Evolutionary conservation across 805 yeast species (phyloP), one percentile per base, ranked within the genome.

Genomic region (Pichia heedii): DNA sequence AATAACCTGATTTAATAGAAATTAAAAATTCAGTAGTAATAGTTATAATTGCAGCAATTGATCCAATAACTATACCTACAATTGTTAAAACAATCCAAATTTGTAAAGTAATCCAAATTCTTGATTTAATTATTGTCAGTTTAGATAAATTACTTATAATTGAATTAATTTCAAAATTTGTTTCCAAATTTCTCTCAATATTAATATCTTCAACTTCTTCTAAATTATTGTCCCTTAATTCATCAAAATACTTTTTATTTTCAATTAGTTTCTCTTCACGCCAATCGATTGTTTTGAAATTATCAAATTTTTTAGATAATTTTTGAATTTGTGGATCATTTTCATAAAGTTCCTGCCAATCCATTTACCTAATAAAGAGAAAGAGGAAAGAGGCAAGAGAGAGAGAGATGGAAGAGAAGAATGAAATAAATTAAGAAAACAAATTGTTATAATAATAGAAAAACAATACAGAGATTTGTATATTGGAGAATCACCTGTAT

Each of bases 11-110:
- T 48, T 87, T 77, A 48, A 88, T 61, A 54, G 81, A 81, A 3
- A 87, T 82, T n/a, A 93, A 63, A 75, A 89, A 87, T 41, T 86
- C 90, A 0, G 97, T 87, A 16, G 87, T 71, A 16, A 90, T 75
- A 54, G 85, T 88, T 42, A 93, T 65, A 16, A 74, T 69, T 0
- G 87, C 95, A 0, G 98, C 97, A 33, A 87, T 80, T 2, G 75
- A 54, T 4, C 99, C 99, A 42, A 89, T 82, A 3, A 71, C 49
- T 1, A 81, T 57, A 0, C 97, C 99, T 46, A 87, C 84, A 2
- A 72, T 52, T 0, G 89, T 81, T 30, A 93, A 65, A 0, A 84
- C 81, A 1, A 87, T 54, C 84, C 97, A 87, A 44, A 76, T 75
- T 52, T 75, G 79, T 2, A 71, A 60, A 1, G 70, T 43, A n/a